These are phyloP conservation scores for Coemansia sp. DNA, from an alignment of 192 early-diverging fungal genomes.

Conservation along the genomic window DNA sequence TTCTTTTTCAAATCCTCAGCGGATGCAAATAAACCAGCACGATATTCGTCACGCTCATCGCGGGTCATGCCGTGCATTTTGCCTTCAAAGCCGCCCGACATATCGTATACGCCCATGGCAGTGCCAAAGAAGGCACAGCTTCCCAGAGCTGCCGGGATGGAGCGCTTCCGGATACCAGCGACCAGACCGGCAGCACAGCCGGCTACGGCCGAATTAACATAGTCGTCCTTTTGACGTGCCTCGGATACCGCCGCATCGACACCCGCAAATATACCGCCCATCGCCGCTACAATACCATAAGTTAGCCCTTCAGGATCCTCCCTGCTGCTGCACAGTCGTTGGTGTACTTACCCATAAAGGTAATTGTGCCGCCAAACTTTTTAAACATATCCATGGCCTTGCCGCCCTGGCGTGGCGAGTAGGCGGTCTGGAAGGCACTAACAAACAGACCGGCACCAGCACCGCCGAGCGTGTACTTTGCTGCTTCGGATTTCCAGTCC, in stretches of 20 bases:
- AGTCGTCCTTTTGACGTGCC: conserved; percentile 67
- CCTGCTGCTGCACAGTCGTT: not conserved
- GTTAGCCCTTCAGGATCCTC: not conserved
- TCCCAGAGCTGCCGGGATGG: conserved; percentile 61
- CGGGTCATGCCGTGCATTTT: conserved; percentile 42
- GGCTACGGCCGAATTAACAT: conserved; percentile 66
- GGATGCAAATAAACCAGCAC: conserved; percentile 43
- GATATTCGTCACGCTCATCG: conserved; percentile 48
- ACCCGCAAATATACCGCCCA: conserved; percentile 75
- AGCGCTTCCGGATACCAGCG: conserved; percentile 60
- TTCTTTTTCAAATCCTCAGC: conserved; percentile 42
- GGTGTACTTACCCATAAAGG: conserved; percentile 62
- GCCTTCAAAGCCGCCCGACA: conserved; percentile 54
- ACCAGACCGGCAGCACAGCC: conserved; percentile 72
- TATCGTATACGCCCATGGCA: conserved; percentile 67
- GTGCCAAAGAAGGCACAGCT: conserved; percentile 64
- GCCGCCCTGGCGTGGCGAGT: conserved; percentile 38
- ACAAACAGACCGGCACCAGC: conserved; percentile 68
- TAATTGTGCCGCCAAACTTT: conserved; percentile 64
- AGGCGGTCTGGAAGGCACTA: conserved; percentile 67
- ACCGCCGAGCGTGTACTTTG: conserved; percentile 49
- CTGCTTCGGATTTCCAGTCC: conserved; percentile 47
- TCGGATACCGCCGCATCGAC: conserved; percentile 59
- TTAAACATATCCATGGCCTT: conserved; percentile 56
- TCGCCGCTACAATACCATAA: conserved; percentile 57